Evolutionary conservation across 768 basidiomycete genomes (phyloP), one percentile per base, ranked within the genome.

Genomic region (Leccinum aurantiacum): DNA sequence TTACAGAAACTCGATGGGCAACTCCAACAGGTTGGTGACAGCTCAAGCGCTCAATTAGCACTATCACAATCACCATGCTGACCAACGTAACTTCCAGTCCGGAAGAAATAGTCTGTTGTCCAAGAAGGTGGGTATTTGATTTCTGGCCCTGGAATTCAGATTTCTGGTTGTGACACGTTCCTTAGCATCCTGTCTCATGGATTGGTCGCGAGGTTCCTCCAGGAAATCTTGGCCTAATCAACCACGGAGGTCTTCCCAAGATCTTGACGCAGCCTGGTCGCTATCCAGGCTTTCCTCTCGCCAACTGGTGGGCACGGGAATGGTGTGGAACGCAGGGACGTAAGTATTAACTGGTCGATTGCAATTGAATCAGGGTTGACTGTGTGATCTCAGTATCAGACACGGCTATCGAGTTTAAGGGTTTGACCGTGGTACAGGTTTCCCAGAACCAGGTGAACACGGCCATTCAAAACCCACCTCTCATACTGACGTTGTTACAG

Each of bases 291-390:
- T 86, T 86, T 70, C 90, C 90, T 11, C 76, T 90, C 52, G 79
- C 89, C 3, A 92, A 92, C 62, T 92, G 91, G 91, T 92, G 90
- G 89, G 90, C 90, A 4, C 80, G 91, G 15, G 70, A 77, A n/a
- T 93, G 85, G 83, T 69, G 73, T 56, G 91, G 90, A 17, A 86
- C 83, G 3, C 82, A 80, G 67, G 89, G 89, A 67, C 72, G 89
- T 89, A 69, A 65, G 87, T 78, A 7, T 47, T 25, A 0, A 38
- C 52, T 17, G 7, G 17, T 19, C 49, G n/a, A n/a, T 41, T 41
- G 33, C 31, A 51, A 41, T 19, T 19, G 44, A 44, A 19, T 19
- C 19, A 17, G 22, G 27, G 15, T 54, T 35, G 47, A 64, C 54
- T 38, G 8, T 5, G 8, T 25, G 24, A 6, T n/a, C 56, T 37